A percentile compares a stretch with the other conserved stretches of the same genome.
phyloP scores from a whole-genome alignment of 2,329 filamentous ascomycete species.

The Biscogniauxia marginata region DNA sequence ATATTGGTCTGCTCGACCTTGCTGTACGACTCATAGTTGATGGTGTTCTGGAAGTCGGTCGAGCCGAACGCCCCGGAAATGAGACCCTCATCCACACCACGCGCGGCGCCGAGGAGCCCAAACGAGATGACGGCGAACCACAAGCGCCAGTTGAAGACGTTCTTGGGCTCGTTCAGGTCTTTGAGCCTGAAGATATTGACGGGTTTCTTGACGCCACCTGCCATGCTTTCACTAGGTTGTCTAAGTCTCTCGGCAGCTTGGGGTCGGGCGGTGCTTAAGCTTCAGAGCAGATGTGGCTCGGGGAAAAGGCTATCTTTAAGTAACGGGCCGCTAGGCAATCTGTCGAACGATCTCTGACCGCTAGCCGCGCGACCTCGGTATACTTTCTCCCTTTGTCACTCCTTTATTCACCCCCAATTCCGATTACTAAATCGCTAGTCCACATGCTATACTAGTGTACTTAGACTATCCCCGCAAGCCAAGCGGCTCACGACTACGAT shows the following conservation, averaged over 20 bases:
- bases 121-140: slow-evolving; percentile 77
- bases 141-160: slow-evolving; percentile 74
- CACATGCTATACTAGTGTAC: too few species aligned
- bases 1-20: slow-evolving; percentile 60
- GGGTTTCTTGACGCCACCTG: slow-evolving; percentile 34
- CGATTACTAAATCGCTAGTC: too few species aligned
- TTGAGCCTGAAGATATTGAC: slow-evolving; percentile 63
- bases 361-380: not conserved
- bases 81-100: slow-evolving; percentile 78
- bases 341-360: not conserved
- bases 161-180: slow-evolving; percentile 63
- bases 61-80: slow-evolving; percentile 71
- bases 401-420: too few species aligned
- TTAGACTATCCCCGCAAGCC: not conserved
- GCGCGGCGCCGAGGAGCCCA: slow-evolving; percentile 72
- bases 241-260: not conserved
- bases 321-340: not conserved
- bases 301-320: not conserved
- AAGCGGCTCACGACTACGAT: not conserved
- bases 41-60: slow-evolving; percentile 59
- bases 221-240: slow-evolving; percentile 20
- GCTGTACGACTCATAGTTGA: slow-evolving; percentile 55
- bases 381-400: not conserved
- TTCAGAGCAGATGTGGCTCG: not conserved
- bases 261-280: not conserved